Conservation (phyloP, 2,329 filamentous ascomycete species). For the Monilinia laxa region DNA sequence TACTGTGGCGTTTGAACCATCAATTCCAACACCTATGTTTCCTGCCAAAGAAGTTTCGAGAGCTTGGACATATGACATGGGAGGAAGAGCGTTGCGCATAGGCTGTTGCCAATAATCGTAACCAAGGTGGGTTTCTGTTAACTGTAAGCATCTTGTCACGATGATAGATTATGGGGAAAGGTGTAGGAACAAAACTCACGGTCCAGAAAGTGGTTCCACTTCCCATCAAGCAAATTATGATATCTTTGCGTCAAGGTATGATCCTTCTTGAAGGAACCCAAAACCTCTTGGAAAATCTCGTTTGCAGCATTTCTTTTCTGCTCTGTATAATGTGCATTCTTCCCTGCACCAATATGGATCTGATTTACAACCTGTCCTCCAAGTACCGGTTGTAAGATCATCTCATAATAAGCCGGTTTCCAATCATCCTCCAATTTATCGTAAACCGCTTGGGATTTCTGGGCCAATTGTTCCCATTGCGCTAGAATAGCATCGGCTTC, state of each 20-base stretch:
- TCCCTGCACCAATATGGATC: slow-evolving; percentile 51
- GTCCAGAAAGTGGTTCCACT: slow-evolving; percentile 63
- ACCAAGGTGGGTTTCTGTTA: slow-evolving; percentile 51
- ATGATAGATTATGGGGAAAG: neutral
- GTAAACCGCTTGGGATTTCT: slow-evolving; percentile 56
- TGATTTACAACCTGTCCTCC: slow-evolving; percentile 57
- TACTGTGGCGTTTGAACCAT: slow-evolving; percentile 65
- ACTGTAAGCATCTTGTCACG: slow-evolving; percentile 37
- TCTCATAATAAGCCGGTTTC: slow-evolving; percentile 61
- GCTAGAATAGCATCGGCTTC: slow-evolving; percentile 59
- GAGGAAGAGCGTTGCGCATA: slow-evolving; percentile 66
- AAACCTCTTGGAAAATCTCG: slow-evolving; percentile 50
- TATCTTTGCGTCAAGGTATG: slow-evolving; percentile 56
- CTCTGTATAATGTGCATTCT: slow-evolving; percentile 54
- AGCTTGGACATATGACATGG: slow-evolving; percentile 59
- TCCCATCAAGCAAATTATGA: slow-evolving; percentile 58
- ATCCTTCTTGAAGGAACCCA: slow-evolving; percentile 57
- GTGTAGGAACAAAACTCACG: slow-evolving; percentile 41
- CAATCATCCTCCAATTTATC: slow-evolving; percentile 50
- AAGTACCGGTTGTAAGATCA: slow-evolving; percentile 59
- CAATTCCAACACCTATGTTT: slow-evolving; percentile 61
- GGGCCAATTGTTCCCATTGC: slow-evolving; percentile 54
- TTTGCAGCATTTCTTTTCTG: slow-evolving; percentile 60
- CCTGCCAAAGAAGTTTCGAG: slow-evolving; percentile 59
- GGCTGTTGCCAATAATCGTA: slow-evolving; percentile 63